phyloP scores from a whole-genome alignment of 1,284 basidiomycete species.

The Pseudozyma sp. region DNA sequence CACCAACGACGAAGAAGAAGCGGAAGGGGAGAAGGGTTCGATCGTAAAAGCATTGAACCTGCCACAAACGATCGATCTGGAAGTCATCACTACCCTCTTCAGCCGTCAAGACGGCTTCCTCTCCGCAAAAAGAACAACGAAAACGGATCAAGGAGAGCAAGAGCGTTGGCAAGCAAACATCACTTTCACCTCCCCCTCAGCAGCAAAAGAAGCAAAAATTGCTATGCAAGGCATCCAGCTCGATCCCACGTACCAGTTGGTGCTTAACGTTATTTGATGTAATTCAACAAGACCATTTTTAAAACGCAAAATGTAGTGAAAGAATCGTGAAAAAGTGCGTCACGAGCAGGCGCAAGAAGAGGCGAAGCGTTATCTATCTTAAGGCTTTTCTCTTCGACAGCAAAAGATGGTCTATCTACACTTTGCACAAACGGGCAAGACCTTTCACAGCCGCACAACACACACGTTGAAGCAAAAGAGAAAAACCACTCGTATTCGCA shows the following conservation, averaged over 20 bases:
- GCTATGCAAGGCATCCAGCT: conserved; percentile 82
- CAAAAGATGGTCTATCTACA: no score
- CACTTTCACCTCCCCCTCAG: conserved; percentile 78
- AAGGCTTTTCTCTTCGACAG: no score
- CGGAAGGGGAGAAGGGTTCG: conserved; percentile 36
- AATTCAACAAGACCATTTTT: no score
- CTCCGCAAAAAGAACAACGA: not conserved
- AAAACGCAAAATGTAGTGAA: no score
- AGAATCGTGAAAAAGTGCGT: no score
- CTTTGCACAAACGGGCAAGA: no score
- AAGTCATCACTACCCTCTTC: conserved; percentile 17
- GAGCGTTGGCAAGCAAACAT: conserved; percentile 71
- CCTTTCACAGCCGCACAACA: no score
- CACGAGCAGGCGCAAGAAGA: no score
- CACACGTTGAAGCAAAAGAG: no score
- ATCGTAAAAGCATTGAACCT: conserved; percentile 79
- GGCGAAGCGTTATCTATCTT: no score
- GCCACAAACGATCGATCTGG: conserved; percentile 1
- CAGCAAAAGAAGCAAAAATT: conserved; percentile 80
- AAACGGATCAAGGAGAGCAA: conserved; percentile 75
- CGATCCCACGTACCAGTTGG: conserved; percentile 73
- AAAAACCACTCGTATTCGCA: no score
- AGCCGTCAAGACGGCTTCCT: conserved; percentile 4
- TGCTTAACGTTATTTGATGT: not conserved
- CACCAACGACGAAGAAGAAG: not conserved